Base-by-base conservation (phyloP, 495 filamentous ascomycete species). In the Podospora conica region DNA sequence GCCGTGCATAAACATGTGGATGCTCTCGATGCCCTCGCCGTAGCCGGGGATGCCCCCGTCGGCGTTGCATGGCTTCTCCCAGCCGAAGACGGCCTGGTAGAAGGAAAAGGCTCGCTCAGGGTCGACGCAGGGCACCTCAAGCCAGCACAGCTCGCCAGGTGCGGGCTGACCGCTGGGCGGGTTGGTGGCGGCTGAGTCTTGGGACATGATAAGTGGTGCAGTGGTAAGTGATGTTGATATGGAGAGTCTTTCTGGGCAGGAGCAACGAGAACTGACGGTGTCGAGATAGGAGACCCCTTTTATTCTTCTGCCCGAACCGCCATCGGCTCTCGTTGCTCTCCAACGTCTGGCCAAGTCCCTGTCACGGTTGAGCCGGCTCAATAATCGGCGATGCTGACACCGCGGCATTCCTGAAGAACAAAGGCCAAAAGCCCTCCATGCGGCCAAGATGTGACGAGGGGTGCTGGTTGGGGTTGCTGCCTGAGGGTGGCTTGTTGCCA, bases 121-220 rank as follows among this genome's bases (percentile, higher is more conserved):
- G 33, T 65, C 57, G 23, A 58, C 60, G 24, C 31, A 53, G 11
- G 64, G 64, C 18, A 65, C 58, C 22, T 65, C 64, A 10, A 60
- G 33, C 64, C 64, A 65, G 64, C 64, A 65, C 40, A 65, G 55
- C 31, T 59, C 40, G 57, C 64, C 64, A 40, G 23, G 61, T 3
- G 63, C 40, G 18, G n/a, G 6, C 15, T 15, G 40, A 0, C 40
- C 40, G 40, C 6, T 48, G 18, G 25, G 2, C 3, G 18, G 6
- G 4, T 8, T 48, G 18, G 40, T 48, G 40, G 40, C 7, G 40
- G 40, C 15, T 8, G 40, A 3, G 40, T 48, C 40, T 48, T 48
- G 40, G 1, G 40, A 48, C 40, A 48, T 48, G 15, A 2, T 48
- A 18, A 8, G 11, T 15, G 33, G 15, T n/a, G 33, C 5, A 6